Percentiles rank a stretch among this genome's conserved stretches.
phyloP scores from a whole-genome alignment of 1,284 basidiomycete genomes.

The Cryptococcus sp. region DNA sequence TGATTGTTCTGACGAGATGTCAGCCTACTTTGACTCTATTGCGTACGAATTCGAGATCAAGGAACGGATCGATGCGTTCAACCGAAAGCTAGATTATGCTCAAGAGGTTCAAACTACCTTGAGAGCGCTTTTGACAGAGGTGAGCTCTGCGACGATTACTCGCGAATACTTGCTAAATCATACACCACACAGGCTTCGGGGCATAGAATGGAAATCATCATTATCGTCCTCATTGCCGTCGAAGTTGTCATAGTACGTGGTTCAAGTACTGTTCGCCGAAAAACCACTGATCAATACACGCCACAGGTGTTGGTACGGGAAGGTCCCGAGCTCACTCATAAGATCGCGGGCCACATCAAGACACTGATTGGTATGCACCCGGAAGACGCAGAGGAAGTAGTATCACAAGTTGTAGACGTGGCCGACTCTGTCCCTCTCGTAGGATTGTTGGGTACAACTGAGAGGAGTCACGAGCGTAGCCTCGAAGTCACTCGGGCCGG shows the following conservation, averaged over 20 bases:
- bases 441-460: conserved; percentile 3
- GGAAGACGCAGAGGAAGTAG: conserved; percentile 7
- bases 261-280: not conserved
- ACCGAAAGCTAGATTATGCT: conserved; percentile 90
- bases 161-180: conserved; percentile 1
- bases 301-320: conserved; percentile 32
- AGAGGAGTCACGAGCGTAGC: too few species aligned
- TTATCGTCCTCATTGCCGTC: conserved; percentile 84
- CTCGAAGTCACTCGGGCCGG: too few species aligned
- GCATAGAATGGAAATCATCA: conserved; percentile 87
- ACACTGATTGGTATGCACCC: not conserved
- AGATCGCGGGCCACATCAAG: conserved; percentile 11
- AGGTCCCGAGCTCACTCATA: conserved; percentile 31
- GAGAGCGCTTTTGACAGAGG: conserved; percentile 75
- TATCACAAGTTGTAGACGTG: conserved; percentile 3
- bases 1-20: not conserved
- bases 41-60: conserved; percentile 79
- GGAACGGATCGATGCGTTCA: conserved; percentile 72
- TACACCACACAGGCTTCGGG: conserved; percentile 64
- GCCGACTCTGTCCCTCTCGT: conserved; percentile 4
- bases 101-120: conserved; percentile 68
- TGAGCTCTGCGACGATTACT: conserved; percentile 37
- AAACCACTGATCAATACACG: not conserved
- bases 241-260: conserved; percentile 79
- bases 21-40: conserved; percentile 79